These are phyloP conservation scores for Pleurotus salmoneostramineus DNA, from an alignment of 768 basidiomycete species.

Conservation along the genomic window DNA sequence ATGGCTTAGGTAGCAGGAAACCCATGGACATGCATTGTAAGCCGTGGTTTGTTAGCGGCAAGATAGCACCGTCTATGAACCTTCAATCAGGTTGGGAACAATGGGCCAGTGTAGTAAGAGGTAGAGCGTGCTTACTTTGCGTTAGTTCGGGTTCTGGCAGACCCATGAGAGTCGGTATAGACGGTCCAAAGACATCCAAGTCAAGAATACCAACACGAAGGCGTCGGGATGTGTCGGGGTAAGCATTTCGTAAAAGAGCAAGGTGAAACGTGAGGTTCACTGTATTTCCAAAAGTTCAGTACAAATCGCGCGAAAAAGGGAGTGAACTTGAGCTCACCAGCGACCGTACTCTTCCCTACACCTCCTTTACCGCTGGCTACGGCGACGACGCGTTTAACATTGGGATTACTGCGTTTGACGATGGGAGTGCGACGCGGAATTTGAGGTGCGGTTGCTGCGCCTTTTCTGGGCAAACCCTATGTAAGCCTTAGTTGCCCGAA, in stretches of 20 bases:
- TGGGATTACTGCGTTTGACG: slow-evolving; percentile 52
- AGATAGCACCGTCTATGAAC: slow-evolving; percentile 62
- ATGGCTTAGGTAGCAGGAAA: slow-evolving; percentile 72
- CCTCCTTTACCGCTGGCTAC: slow-evolving; percentile 96
- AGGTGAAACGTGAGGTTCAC: slow-evolving; percentile 82
- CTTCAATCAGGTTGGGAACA: neutral
- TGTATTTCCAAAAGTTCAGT: slow-evolving; percentile 19
- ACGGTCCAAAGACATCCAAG: slow-evolving; percentile 95
- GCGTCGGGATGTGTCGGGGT: slow-evolving; percentile 23
- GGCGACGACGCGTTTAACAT: slow-evolving; percentile 78
- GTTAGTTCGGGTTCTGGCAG: slow-evolving; percentile 83
- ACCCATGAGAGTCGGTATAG: slow-evolving; percentile 90
- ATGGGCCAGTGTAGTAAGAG: neutral
- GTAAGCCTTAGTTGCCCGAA: neutral
- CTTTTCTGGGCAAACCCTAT: slow-evolving; percentile 27
- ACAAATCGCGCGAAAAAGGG: neutral
- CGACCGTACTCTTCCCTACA: slow-evolving; percentile 92
- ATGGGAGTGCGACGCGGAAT: slow-evolving; percentile 56
- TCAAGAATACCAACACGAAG: slow-evolving; percentile 85
- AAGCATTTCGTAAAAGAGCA: slow-evolving; percentile 37
- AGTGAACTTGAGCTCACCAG: slow-evolving; percentile 46
- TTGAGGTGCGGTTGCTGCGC: slow-evolving; percentile 35
- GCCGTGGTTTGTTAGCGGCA: slow-evolving; percentile 85
- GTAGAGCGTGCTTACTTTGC: slow-evolving; percentile 38
- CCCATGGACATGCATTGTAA: slow-evolving; percentile 97